Percentiles rank a stretch among this genome's conserved stretches.
phyloP scores from a whole-genome alignment of 78 protist genomes.

The Dictyostelium brefeldianum region DNA sequence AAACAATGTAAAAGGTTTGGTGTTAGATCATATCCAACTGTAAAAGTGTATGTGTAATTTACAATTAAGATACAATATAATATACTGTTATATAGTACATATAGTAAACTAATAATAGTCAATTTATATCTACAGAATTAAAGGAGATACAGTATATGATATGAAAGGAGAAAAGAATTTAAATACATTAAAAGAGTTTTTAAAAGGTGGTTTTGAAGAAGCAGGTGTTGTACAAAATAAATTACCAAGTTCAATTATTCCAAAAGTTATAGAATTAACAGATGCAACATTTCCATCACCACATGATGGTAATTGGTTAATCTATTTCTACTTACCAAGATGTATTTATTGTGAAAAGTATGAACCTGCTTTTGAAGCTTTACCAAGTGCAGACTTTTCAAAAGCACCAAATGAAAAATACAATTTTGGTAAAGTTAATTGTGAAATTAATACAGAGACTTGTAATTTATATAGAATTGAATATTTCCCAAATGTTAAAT shows the following conservation, averaged over 20 bases:
- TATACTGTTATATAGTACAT: too few relatives aligned
- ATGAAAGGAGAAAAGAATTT: constrained; percentile 45
- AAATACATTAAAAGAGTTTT: not conserved
- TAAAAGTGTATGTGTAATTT: constrained; percentile 28
- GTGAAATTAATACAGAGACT: constrained; percentile 14
- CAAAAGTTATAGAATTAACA: not conserved
- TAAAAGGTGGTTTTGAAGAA: not conserved
- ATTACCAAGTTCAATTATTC: not conserved
- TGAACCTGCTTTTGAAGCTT: constrained; percentile 78
- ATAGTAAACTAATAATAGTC: not conserved
- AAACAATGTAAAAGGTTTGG: constrained; percentile 38
- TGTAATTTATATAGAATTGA: constrained; percentile 40
- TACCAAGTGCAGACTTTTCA: constrained; percentile 43
- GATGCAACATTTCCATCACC: not conserved
- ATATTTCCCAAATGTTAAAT: constrained; percentile 60
- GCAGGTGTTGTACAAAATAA: not conserved
- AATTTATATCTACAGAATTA: not conserved
- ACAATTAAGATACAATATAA: not conserved
- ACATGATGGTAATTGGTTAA: constrained; percentile 66
- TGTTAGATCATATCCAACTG: constrained; percentile 63
- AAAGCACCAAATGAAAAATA: not conserved
- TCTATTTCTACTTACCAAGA: constrained; percentile 90
- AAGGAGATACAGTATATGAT: constrained; percentile 34
- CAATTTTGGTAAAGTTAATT: constrained; percentile 90
- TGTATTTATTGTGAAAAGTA: constrained; percentile 83